Base-by-base conservation (phyloP, 164 flowering plant species). In the Vitis cinerea region DNA sequence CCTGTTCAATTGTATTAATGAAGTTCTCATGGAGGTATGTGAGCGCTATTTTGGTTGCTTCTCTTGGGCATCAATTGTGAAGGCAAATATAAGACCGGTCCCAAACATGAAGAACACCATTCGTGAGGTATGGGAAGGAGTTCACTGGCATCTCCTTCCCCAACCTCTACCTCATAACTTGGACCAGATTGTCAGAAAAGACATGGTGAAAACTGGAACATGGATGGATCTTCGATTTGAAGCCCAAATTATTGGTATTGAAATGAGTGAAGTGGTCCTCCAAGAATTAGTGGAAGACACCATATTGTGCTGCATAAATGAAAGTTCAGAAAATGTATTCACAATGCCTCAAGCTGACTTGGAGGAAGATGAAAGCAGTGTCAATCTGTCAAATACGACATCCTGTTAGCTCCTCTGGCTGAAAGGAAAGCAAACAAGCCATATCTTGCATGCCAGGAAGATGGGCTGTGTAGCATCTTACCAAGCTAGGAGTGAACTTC, bases 221-320 rank as follows among this genome's bases (percentile, higher is more conserved):
- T 95, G 98, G 99, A 82, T 84, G 92, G 88, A 90, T 61, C 80
- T 89, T 15, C 76, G 81, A 59, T 56, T 60, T 9, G 90, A 88
- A 55, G 59, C 69, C 49, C 91, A 87, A 68, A 52, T 27, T 31
- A 67, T 89, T 64, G 87, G 88, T 54, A 54, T 69, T 44, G 89
- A 87, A 48, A 85, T 89, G 72, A 82, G 76, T 64, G 89, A 86
- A 47, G 75, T 55, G 59, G 84, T 95, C 66, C 70, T 95, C 23
- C 82, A 82, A 16, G 92, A 88, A 55, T 47, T 93, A 65, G 67
- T 93, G 70, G 93, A 91, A 31, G 97, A 90, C 12, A 71, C 76
- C 10, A 67, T 86, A 19, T 56, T 67, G 66, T 83, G 81, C 72
- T 90, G 69, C 70, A 63, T 72, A 48, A 59, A 49, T 67, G 73